Percentiles rank a stretch among this genome's conserved stretches.
These are phyloP conservation scores for Globisporangium heterothallicum DNA, from an alignment of 352 stramenopile species.

Conservation along the genomic window DNA sequence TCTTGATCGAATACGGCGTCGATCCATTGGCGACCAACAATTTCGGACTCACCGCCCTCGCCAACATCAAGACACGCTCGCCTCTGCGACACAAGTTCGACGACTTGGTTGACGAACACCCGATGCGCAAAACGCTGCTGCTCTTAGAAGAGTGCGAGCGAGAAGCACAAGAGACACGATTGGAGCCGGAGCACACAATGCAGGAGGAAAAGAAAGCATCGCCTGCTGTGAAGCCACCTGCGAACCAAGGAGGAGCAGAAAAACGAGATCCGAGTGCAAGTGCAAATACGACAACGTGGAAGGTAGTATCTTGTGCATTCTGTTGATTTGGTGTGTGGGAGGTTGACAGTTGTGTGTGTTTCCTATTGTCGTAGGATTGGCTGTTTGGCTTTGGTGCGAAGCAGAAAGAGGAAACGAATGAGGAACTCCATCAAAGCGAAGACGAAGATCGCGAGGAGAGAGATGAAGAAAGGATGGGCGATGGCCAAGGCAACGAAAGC, in stretches of 20 bases:
- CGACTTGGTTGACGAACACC: conserved; percentile 41
- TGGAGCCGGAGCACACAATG: neutral
- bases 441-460: conserved; percentile 11
- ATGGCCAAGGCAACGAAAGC: neutral
- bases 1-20: conserved; percentile 62
- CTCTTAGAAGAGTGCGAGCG: conserved; percentile 36
- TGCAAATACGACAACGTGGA: conserved; percentile 6
- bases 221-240: neutral
- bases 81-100: conserved; percentile 64
- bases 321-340: neutral
- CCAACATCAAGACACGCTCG: conserved; percentile 59
- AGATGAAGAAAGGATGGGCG: conserved; percentile 9
- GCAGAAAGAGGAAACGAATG: conserved; percentile 1
- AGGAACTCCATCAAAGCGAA: conserved; percentile 15
- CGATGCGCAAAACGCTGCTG: conserved; percentile 39
- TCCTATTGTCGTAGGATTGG: conserved; percentile 19
- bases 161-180: conserved; percentile 1
- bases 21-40: conserved; percentile 40
- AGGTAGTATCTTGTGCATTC: conserved; percentile 4
- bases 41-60: conserved; percentile 42
- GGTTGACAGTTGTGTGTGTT: neutral
- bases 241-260: neutral
- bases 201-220: neutral
- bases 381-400: conserved; percentile 10
- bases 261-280: neutral